A percentile compares a stretch with the other conserved stretches of the same genome.
phyloP scores from a whole-genome alignment of 371 early-diverging fungal species.

The Chytridium lagenaria region DNA sequence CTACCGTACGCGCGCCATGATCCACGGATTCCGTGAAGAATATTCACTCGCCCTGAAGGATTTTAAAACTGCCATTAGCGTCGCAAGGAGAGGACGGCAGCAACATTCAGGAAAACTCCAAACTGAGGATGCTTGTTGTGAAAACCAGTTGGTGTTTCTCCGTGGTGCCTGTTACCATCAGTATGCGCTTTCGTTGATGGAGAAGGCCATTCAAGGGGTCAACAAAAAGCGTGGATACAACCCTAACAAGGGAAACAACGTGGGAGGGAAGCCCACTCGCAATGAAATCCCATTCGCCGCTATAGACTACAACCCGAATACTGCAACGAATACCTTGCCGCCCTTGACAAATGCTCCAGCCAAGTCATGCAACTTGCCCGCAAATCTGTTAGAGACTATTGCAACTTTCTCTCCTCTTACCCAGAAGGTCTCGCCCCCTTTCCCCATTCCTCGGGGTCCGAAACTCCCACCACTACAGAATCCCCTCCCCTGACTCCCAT shows the following conservation, averaged over 20 bases:
- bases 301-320: slow-evolving; percentile 7
- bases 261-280: background rate
- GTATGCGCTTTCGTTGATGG: slow-evolving; percentile 39
- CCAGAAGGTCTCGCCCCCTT: slow-evolving; percentile 30
- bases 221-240: slow-evolving; percentile 18
- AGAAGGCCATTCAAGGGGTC: slow-evolving; percentile 34
- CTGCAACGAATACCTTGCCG: slow-evolving; percentile 24
- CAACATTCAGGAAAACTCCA: background rate
- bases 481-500: background rate
- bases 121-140: slow-evolving; percentile 24
- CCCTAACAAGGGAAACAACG: background rate
- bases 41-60: slow-evolving; percentile 34
- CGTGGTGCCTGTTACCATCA: slow-evolving; percentile 44
- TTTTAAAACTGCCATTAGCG: slow-evolving; percentile 37
- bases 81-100: slow-evolving; percentile 27
- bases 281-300: background rate
- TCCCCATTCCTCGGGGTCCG: slow-evolving; percentile 9
- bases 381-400: slow-evolving; percentile 36
- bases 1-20: slow-evolving; percentile 45
- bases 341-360: slow-evolving; percentile 21
- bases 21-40: slow-evolving; percentile 40
- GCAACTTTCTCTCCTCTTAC: slow-evolving; percentile 34
- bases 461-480: background rate
- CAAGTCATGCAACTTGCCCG: slow-evolving; percentile 33
- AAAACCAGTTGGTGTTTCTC: slow-evolving; percentile 38